Percentiles rank a stretch among this genome's conserved stretches.
These are phyloP conservation scores for Raffaelea albimanens DNA, from an alignment of 2,329 filamentous ascomycete species.

Conservation along the genomic window DNA sequence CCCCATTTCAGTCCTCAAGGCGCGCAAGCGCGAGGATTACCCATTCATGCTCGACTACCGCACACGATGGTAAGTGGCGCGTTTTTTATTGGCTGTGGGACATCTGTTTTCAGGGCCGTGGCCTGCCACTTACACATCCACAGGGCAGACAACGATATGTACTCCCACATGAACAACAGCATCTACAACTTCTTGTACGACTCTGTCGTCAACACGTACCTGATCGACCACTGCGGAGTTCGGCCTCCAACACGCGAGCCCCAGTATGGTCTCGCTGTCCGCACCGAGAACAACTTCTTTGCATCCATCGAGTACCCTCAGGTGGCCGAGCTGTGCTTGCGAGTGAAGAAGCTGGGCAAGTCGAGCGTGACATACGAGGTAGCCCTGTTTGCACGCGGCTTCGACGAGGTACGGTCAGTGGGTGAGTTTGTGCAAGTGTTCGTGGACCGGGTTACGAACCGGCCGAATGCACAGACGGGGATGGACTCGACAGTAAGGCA, in stretches of 20 bases:
- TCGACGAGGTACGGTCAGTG: constrained; percentile 69
- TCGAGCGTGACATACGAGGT: constrained; percentile 88
- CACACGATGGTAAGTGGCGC: constrained; percentile 67
- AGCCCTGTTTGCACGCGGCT: constrained; percentile 69
- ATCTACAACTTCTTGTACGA: constrained; percentile 84
- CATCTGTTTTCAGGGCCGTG: too few species aligned
- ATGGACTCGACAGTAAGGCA: constrained; percentile 51
- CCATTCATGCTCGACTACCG: constrained; percentile 70
- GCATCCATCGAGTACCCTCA: constrained; percentile 73
- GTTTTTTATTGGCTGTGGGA: not conserved
- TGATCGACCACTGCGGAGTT: constrained; percentile 69
- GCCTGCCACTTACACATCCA: not conserved
- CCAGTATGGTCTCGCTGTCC: constrained; percentile 76
- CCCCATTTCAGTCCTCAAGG: constrained; percentile 38
- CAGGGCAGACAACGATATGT: constrained; percentile 93
- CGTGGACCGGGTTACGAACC: constrained; percentile 63
- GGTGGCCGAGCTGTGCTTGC: constrained; percentile 68
- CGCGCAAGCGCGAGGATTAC: constrained; percentile 62
- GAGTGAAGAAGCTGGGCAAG: constrained; percentile 74
- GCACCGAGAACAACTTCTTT: constrained; percentile 80
- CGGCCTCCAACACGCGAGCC: constrained; percentile 57
- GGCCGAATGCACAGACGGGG: constrained; percentile 50
- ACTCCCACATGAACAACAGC: constrained; percentile 85
- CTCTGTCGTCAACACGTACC: constrained; percentile 80
- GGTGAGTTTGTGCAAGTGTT: constrained; percentile 84